A percentile compares a stretch with the other conserved stretches of the same genome.
Evolutionary conservation across 768 basidiomycete species (phyloP).

Genomic region (Auriscalpium microsporum): DNA sequence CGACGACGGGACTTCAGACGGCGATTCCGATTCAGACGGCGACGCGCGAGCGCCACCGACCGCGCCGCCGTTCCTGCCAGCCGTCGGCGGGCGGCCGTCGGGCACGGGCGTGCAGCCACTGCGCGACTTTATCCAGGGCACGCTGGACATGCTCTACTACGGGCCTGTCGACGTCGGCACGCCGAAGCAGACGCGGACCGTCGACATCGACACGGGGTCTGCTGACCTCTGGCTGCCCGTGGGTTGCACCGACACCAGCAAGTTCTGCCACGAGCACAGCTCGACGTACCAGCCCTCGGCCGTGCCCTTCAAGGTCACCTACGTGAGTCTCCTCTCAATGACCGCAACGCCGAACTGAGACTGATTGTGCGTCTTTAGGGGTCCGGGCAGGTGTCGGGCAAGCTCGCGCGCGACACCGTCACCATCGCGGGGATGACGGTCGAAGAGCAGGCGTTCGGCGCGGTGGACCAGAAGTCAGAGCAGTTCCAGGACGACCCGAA

Average conservation of each 20-base stretch:
- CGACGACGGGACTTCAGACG: neutral
- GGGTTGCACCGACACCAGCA: constrained; percentile 24
- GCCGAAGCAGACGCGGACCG: constrained; percentile 39
- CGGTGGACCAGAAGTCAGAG: constrained; percentile 35
- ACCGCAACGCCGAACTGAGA: neutral
- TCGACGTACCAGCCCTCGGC: constrained; percentile 29
- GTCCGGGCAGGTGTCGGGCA: constrained; percentile 42
- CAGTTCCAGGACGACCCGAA: constrained; percentile 46
- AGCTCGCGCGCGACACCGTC: constrained; percentile 42
- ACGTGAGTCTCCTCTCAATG: constrained; percentile 28
- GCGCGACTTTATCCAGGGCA: constrained; percentile 30
- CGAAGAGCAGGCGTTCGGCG: constrained; percentile 46
- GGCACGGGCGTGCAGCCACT: constrained; percentile 20
- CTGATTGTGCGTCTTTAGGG: constrained; percentile 28
- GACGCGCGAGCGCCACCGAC: constrained; percentile 4
- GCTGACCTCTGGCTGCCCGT: constrained; percentile 55
- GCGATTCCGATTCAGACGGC: neutral
- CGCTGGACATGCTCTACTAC: constrained; percentile 41
- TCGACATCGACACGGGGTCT: constrained; percentile 65
- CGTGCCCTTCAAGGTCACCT: constrained; percentile 31
- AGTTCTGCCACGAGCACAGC: constrained; percentile 33
- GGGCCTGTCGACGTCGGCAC: constrained; percentile 45
- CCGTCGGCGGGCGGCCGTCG: neutral
- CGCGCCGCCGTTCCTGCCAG: constrained; percentile 17
- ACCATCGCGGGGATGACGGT: constrained; percentile 37